Conservation (phyloP, 2,329 filamentous ascomycete genomes). For the Fusarium compactum region DNA sequence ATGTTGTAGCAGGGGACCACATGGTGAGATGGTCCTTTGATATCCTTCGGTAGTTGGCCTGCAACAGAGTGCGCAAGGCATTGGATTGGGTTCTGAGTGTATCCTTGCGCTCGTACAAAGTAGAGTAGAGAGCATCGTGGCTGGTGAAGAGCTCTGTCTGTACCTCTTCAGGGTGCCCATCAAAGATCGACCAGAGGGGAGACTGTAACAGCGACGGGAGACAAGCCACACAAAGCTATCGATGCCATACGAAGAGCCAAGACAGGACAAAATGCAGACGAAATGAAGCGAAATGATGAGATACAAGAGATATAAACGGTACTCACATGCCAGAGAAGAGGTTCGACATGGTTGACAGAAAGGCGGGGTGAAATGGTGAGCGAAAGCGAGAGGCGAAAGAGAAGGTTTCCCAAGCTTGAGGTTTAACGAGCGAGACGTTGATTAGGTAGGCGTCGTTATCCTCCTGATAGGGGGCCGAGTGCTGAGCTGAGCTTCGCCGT, state of each 20-base stretch:
- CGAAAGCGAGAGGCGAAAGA: constrained; percentile 31
- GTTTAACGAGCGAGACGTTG: constrained; percentile 1
- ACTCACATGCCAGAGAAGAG: constrained; percentile 73
- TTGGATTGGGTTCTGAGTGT: constrained; percentile 9
- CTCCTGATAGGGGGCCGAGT: constrained; percentile 1
- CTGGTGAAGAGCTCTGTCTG: constrained; percentile 5
- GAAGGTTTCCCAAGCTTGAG: constrained; percentile 27
- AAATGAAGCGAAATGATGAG: neutral
- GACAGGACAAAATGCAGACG: neutral
- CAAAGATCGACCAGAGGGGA: neutral
- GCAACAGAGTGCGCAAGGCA: constrained; percentile 12
- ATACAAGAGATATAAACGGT: constrained; percentile 27
- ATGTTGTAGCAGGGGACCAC: constrained; percentile 33
- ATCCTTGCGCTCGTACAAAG: constrained; percentile 36
- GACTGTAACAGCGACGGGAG: neutral
- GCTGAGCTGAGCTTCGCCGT: neutral
- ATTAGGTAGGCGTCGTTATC: neutral
- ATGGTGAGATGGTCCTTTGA: constrained; percentile 30
- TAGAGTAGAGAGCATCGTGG: constrained; percentile 5
- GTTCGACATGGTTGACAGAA: constrained; percentile 64
- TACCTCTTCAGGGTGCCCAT: constrained; percentile 1
- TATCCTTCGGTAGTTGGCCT: constrained; percentile 30
- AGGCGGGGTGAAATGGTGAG: constrained; percentile 45
- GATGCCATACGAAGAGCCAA: neutral
- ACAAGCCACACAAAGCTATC: neutral